Conservation (phyloP, 768 basidiomycete species). For the Russula lepida region DNA sequence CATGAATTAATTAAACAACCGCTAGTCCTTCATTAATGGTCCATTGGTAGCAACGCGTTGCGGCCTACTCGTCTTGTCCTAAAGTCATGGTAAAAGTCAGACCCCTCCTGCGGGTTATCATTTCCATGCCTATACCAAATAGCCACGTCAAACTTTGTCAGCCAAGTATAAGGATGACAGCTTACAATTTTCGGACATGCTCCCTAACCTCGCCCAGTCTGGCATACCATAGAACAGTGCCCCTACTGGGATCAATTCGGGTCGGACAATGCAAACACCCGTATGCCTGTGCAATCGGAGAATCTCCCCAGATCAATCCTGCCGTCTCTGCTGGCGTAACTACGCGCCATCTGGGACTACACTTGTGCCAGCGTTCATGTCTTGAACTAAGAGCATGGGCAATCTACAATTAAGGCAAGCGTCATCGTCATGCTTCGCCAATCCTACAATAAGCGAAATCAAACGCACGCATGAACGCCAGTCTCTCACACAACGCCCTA, state of each 20-base stretch:
- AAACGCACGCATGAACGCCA: slow-evolving; percentile 15
- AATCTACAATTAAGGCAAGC: not conserved
- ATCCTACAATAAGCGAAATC: not conserved
- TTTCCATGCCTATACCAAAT: not conserved
- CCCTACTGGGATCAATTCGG: not conserved
- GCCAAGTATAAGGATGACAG: not conserved
- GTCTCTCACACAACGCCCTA: slow-evolving; percentile 4
- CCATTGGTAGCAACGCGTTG: not conserved
- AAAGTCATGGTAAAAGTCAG: slow-evolving; percentile 3
- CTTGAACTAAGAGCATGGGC: not conserved
- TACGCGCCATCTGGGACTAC: not conserved
- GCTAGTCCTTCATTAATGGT: not conserved
- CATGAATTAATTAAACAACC: too few relatives aligned
- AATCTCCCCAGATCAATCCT: not conserved
- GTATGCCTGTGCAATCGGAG: not conserved
- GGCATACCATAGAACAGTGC: not conserved
- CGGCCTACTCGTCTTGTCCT: not conserved
- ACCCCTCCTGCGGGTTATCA: not conserved
- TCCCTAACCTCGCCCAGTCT: not conserved
- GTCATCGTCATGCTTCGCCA: not conserved
- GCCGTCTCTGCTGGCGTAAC: not conserved
- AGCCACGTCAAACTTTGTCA: not conserved
- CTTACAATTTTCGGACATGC: not conserved
- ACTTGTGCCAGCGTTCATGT: not conserved
- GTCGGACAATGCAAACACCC: slow-evolving; percentile 1